Conservation (phyloP, 371 early-diverging fungal species). For the Nematocida ausubeli region DNA sequence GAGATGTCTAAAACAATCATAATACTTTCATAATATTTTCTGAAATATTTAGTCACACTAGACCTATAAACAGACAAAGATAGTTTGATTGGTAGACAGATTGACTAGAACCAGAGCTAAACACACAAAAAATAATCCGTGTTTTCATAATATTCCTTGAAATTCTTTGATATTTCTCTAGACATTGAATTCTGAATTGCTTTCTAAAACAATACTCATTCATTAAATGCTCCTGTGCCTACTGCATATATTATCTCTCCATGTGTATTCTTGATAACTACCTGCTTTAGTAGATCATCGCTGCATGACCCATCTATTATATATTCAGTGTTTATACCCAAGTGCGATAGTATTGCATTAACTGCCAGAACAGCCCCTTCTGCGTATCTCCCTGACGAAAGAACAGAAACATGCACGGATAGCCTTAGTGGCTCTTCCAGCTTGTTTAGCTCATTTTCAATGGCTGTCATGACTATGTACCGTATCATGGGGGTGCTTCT, state of each 20-base stretch:
- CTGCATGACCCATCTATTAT: background rate
- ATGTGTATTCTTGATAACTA: background rate
- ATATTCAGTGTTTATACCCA: background rate
- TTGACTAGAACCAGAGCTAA: too few species aligned
- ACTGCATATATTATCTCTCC: constrained; percentile 1
- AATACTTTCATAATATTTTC: too few species aligned
- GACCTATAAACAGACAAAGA: too few species aligned
- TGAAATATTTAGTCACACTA: too few species aligned
- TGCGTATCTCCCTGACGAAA: background rate
- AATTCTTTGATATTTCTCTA: too few species aligned
- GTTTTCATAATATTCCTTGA: too few species aligned
- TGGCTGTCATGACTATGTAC: background rate
- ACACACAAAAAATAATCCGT: too few species aligned
- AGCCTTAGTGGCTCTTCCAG: background rate
- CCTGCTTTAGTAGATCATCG: background rate
- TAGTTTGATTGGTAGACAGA: too few species aligned
- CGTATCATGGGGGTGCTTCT: background rate
- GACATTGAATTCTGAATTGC: too few species aligned
- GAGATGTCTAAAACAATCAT: too few species aligned
- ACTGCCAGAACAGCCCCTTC: background rate
- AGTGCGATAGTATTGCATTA: background rate
- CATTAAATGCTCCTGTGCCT: background rate
- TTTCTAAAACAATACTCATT: too few species aligned
- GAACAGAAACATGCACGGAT: background rate
- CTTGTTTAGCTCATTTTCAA: background rate